Base-by-base conservation (phyloP, 306 rosid species). In the Cicer yamashitae region DNA sequence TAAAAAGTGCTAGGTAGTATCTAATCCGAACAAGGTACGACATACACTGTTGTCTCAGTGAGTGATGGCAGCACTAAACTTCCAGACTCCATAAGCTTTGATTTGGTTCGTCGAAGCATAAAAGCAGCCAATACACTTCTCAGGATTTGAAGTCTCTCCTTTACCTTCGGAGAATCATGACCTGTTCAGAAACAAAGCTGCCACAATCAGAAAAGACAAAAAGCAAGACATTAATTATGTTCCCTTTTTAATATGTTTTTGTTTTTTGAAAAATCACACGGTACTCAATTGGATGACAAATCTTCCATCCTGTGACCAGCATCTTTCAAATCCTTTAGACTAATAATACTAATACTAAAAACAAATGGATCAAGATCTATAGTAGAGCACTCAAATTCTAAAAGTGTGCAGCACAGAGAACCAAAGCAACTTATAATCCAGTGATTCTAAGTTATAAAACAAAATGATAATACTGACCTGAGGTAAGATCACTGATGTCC, bases 101-200 rank as follows among this genome's bases (percentile, higher is more conserved):
- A 79, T 81, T 94, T 94, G 61, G 98, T 94, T 50, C 98, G 92
- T 17, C 98, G 88, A 62, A 94, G 87, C 92, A 94, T 90, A 74
- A 94, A 89, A 56, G 91, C 93, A 73, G 88, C 88, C 88, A 94
- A 63, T 71, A 94, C 75, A 74, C 84, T 62, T 87, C 84, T 90
- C 81, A 91, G 83, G 74, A 77, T 77, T 74, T 84, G 86, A n/a
- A 88, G 85, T 67, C 60, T 88, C 63, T 74, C 88, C 76, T 77
- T 87, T 54, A 85, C 84, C 75, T 81, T 69, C 46, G 82, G 71
- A 64, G 83, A 77, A 79, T 79, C 87, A 67, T 84, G 75, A 82
- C 70, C 96, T 91, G 90, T 71, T 76, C 37, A 81, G 37, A 70
- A 73, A 75, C 62, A 83, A 81, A 75, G 63, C 52, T 14, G 40